Conservation (phyloP, 139 green algal species). For the Edaphochlamys debaryana region DNA sequence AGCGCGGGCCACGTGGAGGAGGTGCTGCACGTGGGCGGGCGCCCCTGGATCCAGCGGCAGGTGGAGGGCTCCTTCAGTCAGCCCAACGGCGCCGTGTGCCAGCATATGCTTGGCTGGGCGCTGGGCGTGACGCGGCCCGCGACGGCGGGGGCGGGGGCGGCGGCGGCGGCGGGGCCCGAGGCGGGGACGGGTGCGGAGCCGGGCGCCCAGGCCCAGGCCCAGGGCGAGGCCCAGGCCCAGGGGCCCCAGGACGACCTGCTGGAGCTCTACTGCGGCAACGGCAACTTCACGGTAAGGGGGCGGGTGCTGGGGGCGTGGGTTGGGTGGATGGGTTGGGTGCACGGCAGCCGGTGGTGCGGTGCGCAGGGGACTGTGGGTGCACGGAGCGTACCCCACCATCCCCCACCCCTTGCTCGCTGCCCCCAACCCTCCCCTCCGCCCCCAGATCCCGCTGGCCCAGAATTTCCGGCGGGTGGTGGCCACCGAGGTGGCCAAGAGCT, state of each 20-base stretch:
- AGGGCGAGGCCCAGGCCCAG: neutral
- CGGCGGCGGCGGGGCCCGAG: constrained; percentile 10
- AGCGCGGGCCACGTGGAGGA: constrained; percentile 82
- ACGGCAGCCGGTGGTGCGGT: no score
- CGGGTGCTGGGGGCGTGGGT: neutral
- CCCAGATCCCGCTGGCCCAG: constrained; percentile 73
- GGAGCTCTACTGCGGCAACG: constrained; percentile 95
- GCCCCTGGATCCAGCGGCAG: constrained; percentile 56
- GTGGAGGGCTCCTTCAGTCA: constrained; percentile 91
- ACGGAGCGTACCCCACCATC: neutral
- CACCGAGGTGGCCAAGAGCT: constrained; percentile 90
- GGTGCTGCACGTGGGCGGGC: constrained; percentile 28
- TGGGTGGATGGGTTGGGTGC: neutral
- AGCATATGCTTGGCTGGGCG: constrained; percentile 92
- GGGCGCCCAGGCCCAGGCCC: neutral
- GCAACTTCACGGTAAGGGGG: constrained; percentile 58
- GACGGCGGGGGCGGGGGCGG: neutral
- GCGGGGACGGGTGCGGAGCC: neutral
- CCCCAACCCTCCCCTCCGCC: neutral
- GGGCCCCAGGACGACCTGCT: constrained; percentile 42
- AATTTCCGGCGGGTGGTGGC: constrained; percentile 89
- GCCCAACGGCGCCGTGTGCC: constrained; percentile 88
- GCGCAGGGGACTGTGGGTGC: no score
- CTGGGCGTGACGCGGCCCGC: constrained; percentile 56
- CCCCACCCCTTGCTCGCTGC: neutral